Conservation (phyloP, 257 asterid genomes). For the Ilex asprella region DNA sequence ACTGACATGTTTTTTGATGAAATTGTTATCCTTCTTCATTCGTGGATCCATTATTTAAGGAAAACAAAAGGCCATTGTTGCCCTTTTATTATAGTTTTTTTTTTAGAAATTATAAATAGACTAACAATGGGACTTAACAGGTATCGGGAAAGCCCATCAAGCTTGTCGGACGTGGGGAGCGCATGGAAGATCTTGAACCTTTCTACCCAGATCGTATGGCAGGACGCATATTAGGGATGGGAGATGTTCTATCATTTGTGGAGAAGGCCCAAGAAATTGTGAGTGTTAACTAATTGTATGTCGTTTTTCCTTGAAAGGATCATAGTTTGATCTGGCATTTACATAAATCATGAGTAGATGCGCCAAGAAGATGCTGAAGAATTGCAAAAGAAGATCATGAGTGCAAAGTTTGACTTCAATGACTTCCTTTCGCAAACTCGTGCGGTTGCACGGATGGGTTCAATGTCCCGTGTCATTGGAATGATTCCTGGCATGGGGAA, state of each 20-base stretch:
- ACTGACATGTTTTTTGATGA: too few relatives aligned
- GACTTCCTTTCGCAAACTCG: constrained; percentile 97
- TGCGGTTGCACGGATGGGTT: constrained; percentile 92
- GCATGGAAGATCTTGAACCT: constrained; percentile 98
- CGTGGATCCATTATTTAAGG: too few relatives aligned
- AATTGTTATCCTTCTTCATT: too few relatives aligned
- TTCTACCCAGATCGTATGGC: constrained; percentile 99
- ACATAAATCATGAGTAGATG: constrained; percentile 52
- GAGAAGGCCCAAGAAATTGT: constrained; percentile 99
- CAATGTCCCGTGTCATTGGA: constrained; percentile 95
- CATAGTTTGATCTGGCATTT: constrained; percentile 4
- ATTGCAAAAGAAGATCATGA: constrained; percentile 93
- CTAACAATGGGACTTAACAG: constrained; percentile 28
- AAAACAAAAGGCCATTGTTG: too few relatives aligned
- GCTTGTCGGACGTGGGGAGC: constrained; percentile 99
- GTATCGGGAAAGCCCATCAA: constrained; percentile 98
- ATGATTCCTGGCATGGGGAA: constrained; percentile 99
- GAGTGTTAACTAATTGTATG: constrained; percentile 28
- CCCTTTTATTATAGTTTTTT: neutral
- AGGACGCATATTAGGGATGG: constrained; percentile 97
- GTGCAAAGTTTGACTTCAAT: constrained; percentile 91
- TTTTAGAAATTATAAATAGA: neutral
- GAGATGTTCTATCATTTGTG: constrained; percentile 95
- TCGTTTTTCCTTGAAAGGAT: constrained; percentile 4
- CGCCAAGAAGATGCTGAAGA: constrained; percentile 97